Percentiles rank a stretch among this genome's conserved stretches.
These are phyloP conservation scores for Nemophila menziesii DNA, from an alignment of 257 asterid genomes.

Conservation along the genomic window DNA sequence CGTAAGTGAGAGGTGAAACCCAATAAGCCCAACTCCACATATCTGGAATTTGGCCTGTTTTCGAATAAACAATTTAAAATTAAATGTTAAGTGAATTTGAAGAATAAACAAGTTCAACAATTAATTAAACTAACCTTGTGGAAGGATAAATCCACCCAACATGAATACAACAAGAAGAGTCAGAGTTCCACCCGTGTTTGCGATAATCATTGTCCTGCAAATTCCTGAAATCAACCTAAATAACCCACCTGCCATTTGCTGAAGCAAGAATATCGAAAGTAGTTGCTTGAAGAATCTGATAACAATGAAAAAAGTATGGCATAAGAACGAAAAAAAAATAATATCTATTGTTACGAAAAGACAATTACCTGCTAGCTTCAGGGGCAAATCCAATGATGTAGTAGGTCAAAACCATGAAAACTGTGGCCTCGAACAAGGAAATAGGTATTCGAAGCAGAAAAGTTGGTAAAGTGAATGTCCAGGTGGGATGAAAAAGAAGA, in stretches of 20 bases:
- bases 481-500: slow-evolving; percentile 58
- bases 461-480: slow-evolving; percentile 55
- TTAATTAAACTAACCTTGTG: slow-evolving; percentile 49
- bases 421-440: slow-evolving; percentile 41
- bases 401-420: slow-evolving; percentile 44
- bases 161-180: slow-evolving; percentile 43
- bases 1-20: slow-evolving; percentile 51
- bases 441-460: slow-evolving; percentile 52
- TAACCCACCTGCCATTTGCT: slow-evolving; percentile 63
- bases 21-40: slow-evolving; percentile 75
- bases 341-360: too few species aligned
- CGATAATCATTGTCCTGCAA: slow-evolving; percentile 52
- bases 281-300: slow-evolving; percentile 57
- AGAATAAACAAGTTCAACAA: too few species aligned
- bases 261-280: slow-evolving; percentile 37
- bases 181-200: slow-evolving; percentile 55
- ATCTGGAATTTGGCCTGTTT: slow-evolving; percentile 37
- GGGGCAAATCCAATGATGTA: slow-evolving; percentile 66
- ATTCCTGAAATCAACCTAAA: slow-evolving; percentile 48
- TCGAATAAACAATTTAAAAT: slow-evolving; percentile 4
- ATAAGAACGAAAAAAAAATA: too few species aligned
- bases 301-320: not conserved
- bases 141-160: slow-evolving; percentile 65
- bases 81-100: too few species aligned
- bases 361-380: slow-evolving; percentile 54